phyloP scores from a whole-genome alignment of 345 rosid species.

The Salix brachista region DNA sequence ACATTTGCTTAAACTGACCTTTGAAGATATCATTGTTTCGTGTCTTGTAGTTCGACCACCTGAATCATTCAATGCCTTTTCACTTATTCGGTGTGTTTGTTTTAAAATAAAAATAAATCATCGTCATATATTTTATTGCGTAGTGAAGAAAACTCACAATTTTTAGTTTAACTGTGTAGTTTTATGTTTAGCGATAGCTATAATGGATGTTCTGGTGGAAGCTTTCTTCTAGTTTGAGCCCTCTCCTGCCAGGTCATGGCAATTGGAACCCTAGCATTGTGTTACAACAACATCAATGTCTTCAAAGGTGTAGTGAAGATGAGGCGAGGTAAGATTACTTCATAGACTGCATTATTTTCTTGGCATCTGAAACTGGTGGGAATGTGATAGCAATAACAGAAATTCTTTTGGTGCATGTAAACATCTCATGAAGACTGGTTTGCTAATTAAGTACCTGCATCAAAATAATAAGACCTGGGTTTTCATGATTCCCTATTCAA shows the following conservation, averaged over 20 bases:
- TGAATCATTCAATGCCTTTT: background rate
- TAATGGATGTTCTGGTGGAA: background rate
- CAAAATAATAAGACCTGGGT: background rate
- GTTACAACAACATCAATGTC: constrained; percentile 87
- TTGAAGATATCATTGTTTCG: background rate
- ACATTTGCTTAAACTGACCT: background rate
- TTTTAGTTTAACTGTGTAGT: background rate
- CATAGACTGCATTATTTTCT: background rate
- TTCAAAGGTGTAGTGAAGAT: constrained; percentile 91
- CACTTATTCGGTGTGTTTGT: background rate
- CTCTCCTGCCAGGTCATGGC: constrained; percentile 72
- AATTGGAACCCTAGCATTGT: constrained; percentile 86
- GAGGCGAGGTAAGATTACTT: constrained; percentile 77
- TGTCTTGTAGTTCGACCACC: background rate
- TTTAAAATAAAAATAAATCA: too few relatives aligned
- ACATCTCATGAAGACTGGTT: background rate
- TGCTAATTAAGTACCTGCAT: background rate
- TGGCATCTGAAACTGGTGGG: background rate
- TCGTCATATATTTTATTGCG: background rate
- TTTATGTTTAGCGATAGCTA: background rate
- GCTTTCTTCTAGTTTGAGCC: constrained; percentile 23
- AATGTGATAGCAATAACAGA: background rate
- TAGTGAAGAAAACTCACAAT: background rate
- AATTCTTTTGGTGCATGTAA: background rate
- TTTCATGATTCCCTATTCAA: background rate